Evolutionary conservation across 305 asterid species (phyloP).

Genomic region (Nicotiana rustica): DNA sequence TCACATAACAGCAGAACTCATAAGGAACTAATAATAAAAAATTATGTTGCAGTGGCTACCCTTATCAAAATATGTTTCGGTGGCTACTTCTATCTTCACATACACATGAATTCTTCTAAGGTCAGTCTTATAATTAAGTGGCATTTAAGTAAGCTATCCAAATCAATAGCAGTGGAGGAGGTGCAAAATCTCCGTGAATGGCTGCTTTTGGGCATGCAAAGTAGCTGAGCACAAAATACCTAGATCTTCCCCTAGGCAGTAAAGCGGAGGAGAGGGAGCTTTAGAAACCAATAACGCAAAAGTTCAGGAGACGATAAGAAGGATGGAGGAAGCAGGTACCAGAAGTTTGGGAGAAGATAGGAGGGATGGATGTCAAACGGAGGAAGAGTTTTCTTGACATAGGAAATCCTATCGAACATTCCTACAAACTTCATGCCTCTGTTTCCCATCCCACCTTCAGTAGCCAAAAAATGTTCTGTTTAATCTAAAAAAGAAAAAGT

Average conservation of each 20-base stretch:
- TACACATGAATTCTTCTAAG: background rate
- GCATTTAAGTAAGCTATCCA: background rate
- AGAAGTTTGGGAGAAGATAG: background rate
- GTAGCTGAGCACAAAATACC: background rate
- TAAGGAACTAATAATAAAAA: background rate
- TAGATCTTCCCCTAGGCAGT: background rate
- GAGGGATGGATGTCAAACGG: background rate
- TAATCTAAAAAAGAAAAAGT: background rate
- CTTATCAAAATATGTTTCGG: background rate
- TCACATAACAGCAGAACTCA: slow-evolving; percentile 11
- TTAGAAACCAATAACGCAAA: background rate
- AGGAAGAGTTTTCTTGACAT: background rate
- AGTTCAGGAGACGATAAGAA: background rate
- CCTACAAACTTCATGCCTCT: background rate
- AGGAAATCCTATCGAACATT: background rate
- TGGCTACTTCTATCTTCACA: background rate
- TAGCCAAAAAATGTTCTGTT: background rate
- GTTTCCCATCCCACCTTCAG: slow-evolving; percentile 24
- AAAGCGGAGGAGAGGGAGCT: background rate
- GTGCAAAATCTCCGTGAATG: background rate
- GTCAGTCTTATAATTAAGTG: background rate
- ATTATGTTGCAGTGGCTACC: background rate
- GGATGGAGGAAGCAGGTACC: background rate
- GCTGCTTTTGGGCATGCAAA: background rate
- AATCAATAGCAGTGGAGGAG: background rate